A percentile compares a stretch with the other conserved stretches of the same genome.
phyloP scores from a whole-genome alignment of 2,329 filamentous ascomycete species.

The Diplodia seriata region DNA sequence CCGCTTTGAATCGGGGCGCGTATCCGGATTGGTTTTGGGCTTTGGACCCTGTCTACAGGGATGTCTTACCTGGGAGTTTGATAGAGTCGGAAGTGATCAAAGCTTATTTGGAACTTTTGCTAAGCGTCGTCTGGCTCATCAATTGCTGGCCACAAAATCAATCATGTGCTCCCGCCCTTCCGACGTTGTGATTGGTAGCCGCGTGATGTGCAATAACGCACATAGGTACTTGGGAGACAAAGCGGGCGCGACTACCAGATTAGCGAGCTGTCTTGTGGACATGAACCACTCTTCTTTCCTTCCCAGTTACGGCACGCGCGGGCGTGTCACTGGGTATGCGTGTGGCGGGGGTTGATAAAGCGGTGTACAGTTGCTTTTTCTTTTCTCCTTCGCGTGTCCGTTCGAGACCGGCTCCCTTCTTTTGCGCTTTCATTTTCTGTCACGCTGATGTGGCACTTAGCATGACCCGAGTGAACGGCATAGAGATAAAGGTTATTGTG shows the following conservation, averaged over 20 bases:
- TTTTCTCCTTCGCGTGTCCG: background rate
- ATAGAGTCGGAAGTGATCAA: background rate
- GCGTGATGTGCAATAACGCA: background rate
- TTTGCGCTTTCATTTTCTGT: background rate
- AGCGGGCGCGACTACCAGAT: background rate
- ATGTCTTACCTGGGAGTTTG: background rate
- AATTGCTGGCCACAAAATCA: background rate
- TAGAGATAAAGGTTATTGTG: background rate
- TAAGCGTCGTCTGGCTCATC: background rate
- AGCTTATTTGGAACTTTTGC: background rate
- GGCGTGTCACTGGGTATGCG: background rate
- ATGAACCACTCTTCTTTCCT: background rate
- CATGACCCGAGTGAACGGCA: background rate
- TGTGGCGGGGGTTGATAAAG: background rate
- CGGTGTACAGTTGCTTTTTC: conserved; percentile 26
- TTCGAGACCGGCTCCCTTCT: conserved; percentile 1
- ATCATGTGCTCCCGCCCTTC: background rate
- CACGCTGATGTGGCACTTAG: background rate
- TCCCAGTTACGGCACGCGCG: background rate
- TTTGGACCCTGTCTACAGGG: background rate
- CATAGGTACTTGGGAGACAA: background rate
- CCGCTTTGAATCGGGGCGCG: background rate
- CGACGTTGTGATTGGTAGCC: background rate
- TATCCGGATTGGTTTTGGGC: background rate
- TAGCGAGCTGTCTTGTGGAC: background rate